These are phyloP conservation scores for Brasilioporus rufonigricans DNA, from an alignment of 768 basidiomycete genomes.

Conservation along the genomic window DNA sequence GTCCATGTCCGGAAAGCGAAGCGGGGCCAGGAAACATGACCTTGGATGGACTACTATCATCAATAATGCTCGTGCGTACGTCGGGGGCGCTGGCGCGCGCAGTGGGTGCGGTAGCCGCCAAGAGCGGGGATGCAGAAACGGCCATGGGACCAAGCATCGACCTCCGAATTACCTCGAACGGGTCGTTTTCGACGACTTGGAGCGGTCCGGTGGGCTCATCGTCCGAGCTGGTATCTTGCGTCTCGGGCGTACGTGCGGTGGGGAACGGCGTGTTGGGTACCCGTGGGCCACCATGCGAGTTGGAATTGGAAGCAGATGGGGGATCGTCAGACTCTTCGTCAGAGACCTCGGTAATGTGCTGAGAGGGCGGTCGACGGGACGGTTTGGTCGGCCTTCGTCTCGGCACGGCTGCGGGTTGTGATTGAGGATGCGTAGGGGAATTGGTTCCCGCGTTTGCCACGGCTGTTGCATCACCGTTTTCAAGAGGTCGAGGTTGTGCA, in stretches of 20 bases:
- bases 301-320: neutral
- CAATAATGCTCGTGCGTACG: neutral
- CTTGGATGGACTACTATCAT: neutral
- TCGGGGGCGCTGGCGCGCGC: neutral
- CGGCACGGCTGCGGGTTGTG: neutral
- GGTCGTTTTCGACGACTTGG: constrained; percentile 26
- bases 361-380: constrained; percentile 22
- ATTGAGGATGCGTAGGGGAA: neutral
- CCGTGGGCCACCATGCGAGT: neutral
- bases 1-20: neutral
- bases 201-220: constrained; percentile 19
- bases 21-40: neutral
- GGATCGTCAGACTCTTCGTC: constrained; percentile 18
- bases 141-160: constrained; percentile 1
- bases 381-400: constrained; percentile 7
- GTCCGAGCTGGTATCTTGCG: constrained; percentile 18
- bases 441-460: neutral
- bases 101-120: neutral
- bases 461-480: neutral
- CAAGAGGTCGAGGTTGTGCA: neutral
- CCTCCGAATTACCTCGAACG: constrained; percentile 18
- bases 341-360: constrained; percentile 23
- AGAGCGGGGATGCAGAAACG: neutral
- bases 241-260: neutral
- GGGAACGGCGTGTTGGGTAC: neutral